phyloP scores from a whole-genome alignment of 1,139 yeast genomes.

The Kodamaea arcana region DNA sequence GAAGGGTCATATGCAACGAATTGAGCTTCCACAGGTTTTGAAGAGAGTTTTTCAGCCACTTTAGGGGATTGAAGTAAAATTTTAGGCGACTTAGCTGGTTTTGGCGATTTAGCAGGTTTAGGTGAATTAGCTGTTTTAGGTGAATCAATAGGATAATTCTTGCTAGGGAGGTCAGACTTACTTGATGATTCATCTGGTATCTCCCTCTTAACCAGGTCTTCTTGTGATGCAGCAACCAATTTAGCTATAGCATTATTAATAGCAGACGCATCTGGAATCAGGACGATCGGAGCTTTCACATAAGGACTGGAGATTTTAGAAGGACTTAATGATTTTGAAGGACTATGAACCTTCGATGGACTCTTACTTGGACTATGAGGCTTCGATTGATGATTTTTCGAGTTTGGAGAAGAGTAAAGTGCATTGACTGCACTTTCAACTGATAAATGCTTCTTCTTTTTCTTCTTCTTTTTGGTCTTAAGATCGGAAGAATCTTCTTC shows the following conservation, averaged over 20 bases:
- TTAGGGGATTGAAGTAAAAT: too few relatives aligned
- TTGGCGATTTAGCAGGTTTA: background rate
- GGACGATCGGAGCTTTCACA: too few relatives aligned
- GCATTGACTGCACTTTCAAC: background rate
- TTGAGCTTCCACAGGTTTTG: background rate
- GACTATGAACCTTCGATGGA: background rate
- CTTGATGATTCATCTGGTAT: background rate
- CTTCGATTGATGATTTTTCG: background rate
- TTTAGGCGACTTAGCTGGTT: background rate
- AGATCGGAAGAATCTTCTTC: slow-evolving; percentile 3
- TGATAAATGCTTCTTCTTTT: slow-evolving; percentile 1
- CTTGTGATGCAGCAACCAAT: background rate
- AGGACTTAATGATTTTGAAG: background rate
- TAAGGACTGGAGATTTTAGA: background rate
- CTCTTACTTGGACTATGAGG: background rate
- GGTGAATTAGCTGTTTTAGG: background rate
- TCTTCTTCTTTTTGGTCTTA: slow-evolving; percentile 7
- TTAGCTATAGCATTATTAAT: background rate
- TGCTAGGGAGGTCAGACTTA: background rate
- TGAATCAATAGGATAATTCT: too few relatives aligned
- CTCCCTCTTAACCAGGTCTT: slow-evolving; percentile 2
- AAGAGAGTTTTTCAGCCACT: background rate
- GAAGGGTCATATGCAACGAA: background rate
- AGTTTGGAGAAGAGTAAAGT: background rate
- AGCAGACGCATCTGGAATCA: too few relatives aligned